Conservation (phyloP, 2,329 filamentous ascomycete species). For the Colletotrichum phormii region DNA sequence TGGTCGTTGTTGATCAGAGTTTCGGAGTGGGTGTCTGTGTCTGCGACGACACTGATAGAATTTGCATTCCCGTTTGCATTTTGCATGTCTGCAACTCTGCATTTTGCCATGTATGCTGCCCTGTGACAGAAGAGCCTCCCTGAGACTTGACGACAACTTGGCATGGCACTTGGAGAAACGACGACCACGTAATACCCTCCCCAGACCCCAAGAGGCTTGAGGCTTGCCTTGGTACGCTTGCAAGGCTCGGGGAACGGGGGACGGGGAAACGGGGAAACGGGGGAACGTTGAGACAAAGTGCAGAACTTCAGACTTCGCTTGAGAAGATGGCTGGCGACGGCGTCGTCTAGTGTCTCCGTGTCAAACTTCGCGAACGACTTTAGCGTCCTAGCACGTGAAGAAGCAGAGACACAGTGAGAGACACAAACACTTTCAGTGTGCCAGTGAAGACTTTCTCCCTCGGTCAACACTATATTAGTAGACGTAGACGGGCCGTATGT, state of each 20-base stretch:
- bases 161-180: constrained; percentile 9
- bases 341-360: constrained; percentile 33
- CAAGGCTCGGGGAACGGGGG: constrained; percentile 23
- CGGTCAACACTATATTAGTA: not conserved
- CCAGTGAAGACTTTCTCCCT: constrained; percentile 4
- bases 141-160: constrained; percentile 26
- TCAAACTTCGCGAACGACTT: constrained; percentile 28
- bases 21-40: constrained; percentile 5
- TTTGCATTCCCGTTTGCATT: constrained; percentile 4
- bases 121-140: constrained; percentile 29
- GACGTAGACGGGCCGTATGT: not conserved
- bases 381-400: constrained; percentile 27
- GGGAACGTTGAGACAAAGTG: constrained; percentile 32
- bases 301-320: constrained; percentile 31
- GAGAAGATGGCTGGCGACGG: constrained; percentile 27
- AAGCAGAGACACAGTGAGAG: constrained; percentile 9
- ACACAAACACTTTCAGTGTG: not conserved
- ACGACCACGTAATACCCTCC: constrained; percentile 1
- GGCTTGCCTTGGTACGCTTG: constrained; percentile 5
- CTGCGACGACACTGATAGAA: constrained; percentile 1
- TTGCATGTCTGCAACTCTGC: constrained; percentile 23
- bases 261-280: constrained; percentile 7
- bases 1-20: constrained; percentile 2
- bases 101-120: constrained; percentile 30
- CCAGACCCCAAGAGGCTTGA: not conserved